Evolutionary conservation across 805 yeast genomes (phyloP).

Genomic region (Nakazawaea molendinolei): DNA sequence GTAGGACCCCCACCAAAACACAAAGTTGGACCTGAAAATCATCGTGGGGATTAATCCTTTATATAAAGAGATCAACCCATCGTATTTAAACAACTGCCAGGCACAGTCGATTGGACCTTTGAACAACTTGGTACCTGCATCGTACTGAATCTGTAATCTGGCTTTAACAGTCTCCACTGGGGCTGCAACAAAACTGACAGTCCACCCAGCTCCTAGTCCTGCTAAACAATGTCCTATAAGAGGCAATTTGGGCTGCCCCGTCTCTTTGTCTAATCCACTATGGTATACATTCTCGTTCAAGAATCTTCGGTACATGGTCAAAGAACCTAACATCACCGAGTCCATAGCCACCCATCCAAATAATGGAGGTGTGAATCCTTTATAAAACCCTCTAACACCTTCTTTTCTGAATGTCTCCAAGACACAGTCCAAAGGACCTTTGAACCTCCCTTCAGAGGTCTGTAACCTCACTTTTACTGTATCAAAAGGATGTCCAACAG

Average conservation of each 20-base stretch:
- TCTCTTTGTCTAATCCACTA: constrained; percentile 31
- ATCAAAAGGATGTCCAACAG: constrained; percentile 92
- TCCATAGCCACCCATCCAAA: constrained; percentile 95
- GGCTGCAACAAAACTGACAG: constrained; percentile 93
- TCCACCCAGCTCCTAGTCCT: constrained; percentile 81
- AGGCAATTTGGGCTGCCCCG: constrained; percentile 43
- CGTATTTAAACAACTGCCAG: constrained; percentile 44
- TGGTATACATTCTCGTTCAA: constrained; percentile 59
- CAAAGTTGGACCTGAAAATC: constrained; percentile 80
- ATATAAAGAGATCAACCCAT: constrained; percentile 69
- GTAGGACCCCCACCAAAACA: constrained; percentile 94
- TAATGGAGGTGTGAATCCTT: constrained; percentile 90
- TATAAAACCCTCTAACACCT: constrained; percentile 74
- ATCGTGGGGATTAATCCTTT: constrained; percentile 81
- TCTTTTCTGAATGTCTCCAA: constrained; percentile 64
- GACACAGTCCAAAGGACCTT: constrained; percentile 79
- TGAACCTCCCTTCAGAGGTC: constrained; percentile 65
- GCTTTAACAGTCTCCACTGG: constrained; percentile 90
- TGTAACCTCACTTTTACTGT: constrained; percentile 84
- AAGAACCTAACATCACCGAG: constrained; percentile 80
- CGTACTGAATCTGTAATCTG: constrained; percentile 83
- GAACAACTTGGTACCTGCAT: constrained; percentile 58
- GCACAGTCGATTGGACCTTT: constrained; percentile 80
- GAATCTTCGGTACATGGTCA: constrained; percentile 67
- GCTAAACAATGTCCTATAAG: constrained; percentile 70